These are phyloP conservation scores for Diversispora eburnea DNA, from an alignment of 192 early-diverging fungal genomes.

Conservation along the genomic window DNA sequence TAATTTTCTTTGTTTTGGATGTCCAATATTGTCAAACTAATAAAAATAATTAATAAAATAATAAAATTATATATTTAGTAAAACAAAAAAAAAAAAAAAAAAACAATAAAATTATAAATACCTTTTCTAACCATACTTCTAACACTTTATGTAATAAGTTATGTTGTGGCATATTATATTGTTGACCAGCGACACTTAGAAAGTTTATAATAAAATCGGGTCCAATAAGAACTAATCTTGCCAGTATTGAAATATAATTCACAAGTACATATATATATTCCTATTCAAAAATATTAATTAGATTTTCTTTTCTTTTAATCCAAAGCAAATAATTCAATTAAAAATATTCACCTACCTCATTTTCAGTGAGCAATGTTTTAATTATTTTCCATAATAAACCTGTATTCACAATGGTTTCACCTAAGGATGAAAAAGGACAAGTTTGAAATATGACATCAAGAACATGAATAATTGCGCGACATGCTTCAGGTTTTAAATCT, in stretches of 20 bases:
- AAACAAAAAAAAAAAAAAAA: neutral
- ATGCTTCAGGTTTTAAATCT: constrained; percentile 57
- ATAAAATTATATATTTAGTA: neutral
- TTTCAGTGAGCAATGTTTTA: constrained; percentile 46
- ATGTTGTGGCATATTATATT: constrained; percentile 35
- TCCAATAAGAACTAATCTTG: constrained; percentile 61
- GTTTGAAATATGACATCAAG: constrained; percentile 56
- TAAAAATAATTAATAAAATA: neutral
- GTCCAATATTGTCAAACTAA: constrained; percentile 75
- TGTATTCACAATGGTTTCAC: constrained; percentile 52
- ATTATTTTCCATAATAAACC: constrained; percentile 57
- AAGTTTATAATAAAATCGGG: constrained; percentile 48
- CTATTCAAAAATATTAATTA: constrained; percentile 27
- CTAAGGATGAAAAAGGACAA: constrained; percentile 41
- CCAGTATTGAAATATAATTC: constrained; percentile 58
- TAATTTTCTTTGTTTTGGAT: constrained; percentile 64
- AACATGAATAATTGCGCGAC: constrained; percentile 55
- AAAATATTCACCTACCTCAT: constrained; percentile 37
- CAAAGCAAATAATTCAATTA: neutral
- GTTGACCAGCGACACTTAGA: constrained; percentile 44
- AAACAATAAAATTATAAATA: constrained; percentile 29
- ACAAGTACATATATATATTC: constrained; percentile 57
- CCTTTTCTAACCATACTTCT: constrained; percentile 67
- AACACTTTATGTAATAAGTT: constrained; percentile 51
- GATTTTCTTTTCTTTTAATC: neutral